Evolutionary conservation across 441 rosid genomes (phyloP), one percentile per base, ranked within the genome.

Genomic region (Adansonia madagascariensis): DNA sequence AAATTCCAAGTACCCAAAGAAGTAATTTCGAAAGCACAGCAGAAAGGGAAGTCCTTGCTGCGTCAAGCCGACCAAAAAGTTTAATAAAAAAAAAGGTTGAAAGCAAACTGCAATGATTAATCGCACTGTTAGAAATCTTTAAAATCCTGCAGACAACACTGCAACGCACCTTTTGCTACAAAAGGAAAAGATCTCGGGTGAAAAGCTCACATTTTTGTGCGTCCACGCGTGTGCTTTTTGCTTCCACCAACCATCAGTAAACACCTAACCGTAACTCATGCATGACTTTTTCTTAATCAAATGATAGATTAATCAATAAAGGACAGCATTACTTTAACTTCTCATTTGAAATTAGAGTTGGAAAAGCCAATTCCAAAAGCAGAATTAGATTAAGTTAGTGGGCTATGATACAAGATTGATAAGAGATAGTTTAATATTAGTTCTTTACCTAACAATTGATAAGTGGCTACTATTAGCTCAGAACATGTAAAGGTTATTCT

Each of bases 361-460:
- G 41, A 35, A 35, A 35, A 35, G 41, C 41, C 41, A 35, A 35
- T 35, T 35, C 41, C 41, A 35, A 35, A 35, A 35, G 41, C 6
- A 35, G 41, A 35, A 35, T 35, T 35, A 35, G 41, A 35, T 35
- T 35, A 35, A 35, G 41, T 35, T 35, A 35, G 41, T 35, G 41
- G 41, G 41, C 2, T 35, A 35, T 35, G 53, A 49, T 56, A 1
- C 24, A 56, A 56, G 41, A 35, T 35, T 35, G 41, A 2, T 35
- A 35, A 35, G 41, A 35, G 41, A 35, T 35, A 35, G 41, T 35
- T 0, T 35, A 35, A 35, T 35, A 35, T 35, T 35, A 35, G 41
- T 35, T 35, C 41, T 35, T 35, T 35, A 56, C 61, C 61, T 56
- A 56, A 56, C 61, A 56, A n/a, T 56, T 56, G 61, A 56, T 56